Conservation (phyloP, 129 eudicot genomes). For the Deinandra increscens region DNA sequence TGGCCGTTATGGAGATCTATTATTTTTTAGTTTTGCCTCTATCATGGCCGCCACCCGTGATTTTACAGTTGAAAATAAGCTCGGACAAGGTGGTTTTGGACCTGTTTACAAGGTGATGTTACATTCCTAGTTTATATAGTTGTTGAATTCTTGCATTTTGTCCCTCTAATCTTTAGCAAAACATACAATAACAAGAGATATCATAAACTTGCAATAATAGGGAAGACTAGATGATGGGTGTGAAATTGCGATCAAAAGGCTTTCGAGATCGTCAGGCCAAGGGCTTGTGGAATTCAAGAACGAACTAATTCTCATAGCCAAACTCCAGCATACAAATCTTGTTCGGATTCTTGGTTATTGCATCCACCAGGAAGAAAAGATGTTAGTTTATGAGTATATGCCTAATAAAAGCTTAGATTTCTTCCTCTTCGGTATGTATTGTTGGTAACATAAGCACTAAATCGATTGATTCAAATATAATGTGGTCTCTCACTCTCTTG, state of each 20-base stretch:
- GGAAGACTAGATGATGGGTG: slow-evolving; percentile 35
- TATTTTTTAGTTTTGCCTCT: slow-evolving; percentile 26
- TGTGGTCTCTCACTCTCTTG: not conserved
- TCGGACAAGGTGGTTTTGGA: slow-evolving; percentile 58
- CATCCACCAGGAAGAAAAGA: slow-evolving; percentile 36
- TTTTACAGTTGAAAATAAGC: slow-evolving; percentile 39
- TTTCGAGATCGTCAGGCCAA: slow-evolving; percentile 47
- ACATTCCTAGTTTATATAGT: not conserved
- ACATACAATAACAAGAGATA: not conserved
- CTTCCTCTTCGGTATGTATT: slow-evolving; percentile 40
- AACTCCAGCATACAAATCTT: slow-evolving; percentile 42
- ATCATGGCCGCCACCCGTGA: slow-evolving; percentile 37
- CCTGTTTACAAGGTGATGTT: slow-evolving; percentile 43
- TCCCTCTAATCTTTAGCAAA: not conserved
- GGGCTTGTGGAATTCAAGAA: slow-evolving; percentile 47
- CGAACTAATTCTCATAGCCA: slow-evolving; percentile 45
- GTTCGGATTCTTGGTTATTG: slow-evolving; percentile 43
- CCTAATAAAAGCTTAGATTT: slow-evolving; percentile 44
- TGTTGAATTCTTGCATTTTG: not conserved
- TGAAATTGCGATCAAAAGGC: slow-evolving; percentile 44
- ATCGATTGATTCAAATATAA: not conserved
- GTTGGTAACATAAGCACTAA: not conserved
- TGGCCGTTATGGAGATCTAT: slow-evolving; percentile 31
- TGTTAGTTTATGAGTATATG: slow-evolving; percentile 46
- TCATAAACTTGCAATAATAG: no score